Base-by-base conservation (phyloP, 2,329 filamentous ascomycete species). In the Calycina marina region DNA sequence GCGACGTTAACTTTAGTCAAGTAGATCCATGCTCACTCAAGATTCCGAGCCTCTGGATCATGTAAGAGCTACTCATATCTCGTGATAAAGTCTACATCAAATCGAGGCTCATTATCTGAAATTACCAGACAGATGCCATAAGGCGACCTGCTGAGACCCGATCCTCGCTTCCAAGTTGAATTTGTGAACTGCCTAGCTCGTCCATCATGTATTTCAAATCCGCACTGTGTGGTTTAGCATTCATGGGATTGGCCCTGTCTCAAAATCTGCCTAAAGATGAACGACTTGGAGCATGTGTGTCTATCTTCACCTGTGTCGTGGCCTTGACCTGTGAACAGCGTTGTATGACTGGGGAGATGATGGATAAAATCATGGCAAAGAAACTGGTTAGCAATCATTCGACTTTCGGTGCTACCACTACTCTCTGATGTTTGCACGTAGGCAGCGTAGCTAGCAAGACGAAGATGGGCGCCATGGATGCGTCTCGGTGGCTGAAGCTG, bases 401-500 rank as follows among this genome's bases (percentile, higher is more conserved):
- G n/a, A n/a, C n/a, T n/a, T n/a, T n/a, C 20, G 20, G 8, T n/a
- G 8, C 20, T 2, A 2, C 8, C n/a, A 22, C n/a, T n/a, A 8
- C 20, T 2, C 8, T 9, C 8, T 9, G 20, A 22, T 22, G 2
- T n/a, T 22, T 8, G n/a, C 20, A 9, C 20, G 3, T 8, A 22
- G 20, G n/a, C 20, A 22, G 20, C 20, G n/a, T 22, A 9, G 20
- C 8, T 8, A 22, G 20, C 8, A 22, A 37, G 24, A 20, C 15
- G 9, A 26, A 26, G 25, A 26, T 15, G n/a, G 36, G 36, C 16
- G 6, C 17, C n/a, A 32, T 38, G 32, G 25, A 35, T 17, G 15
- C 36, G 12, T n/a, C 24, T 12, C 31, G 30, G 16, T 38, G 29
- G 25, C 36, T 32, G 17, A 26, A 20, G 20, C 18, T 35, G 10